A percentile compares a stretch with the other conserved stretches of the same genome.
Evolutionary conservation across 2,329 filamentous ascomycete genomes (phyloP).

Genomic region (Beauveria sp.): DNA sequence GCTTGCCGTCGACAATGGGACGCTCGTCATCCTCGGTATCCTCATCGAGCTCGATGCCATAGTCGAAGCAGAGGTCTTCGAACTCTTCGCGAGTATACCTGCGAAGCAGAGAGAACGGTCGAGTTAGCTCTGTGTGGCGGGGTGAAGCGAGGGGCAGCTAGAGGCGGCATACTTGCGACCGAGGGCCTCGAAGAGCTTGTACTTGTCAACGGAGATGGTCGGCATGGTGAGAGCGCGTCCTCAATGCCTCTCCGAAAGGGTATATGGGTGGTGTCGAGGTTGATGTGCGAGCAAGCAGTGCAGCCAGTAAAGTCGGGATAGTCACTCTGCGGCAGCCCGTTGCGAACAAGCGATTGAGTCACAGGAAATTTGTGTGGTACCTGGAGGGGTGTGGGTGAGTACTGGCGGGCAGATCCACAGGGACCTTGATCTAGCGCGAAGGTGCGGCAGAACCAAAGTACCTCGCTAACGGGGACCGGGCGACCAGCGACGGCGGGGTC

Average conservation of each 20-base stretch:
- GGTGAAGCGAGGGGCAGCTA: constrained; percentile 13
- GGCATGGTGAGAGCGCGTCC: constrained; percentile 56
- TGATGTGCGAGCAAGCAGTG: background rate
- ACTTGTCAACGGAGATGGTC: constrained; percentile 95
- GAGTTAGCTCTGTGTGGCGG: constrained; percentile 15
- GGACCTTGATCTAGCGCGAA: background rate
- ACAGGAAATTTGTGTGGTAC: constrained; percentile 31
- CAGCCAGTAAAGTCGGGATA: constrained; percentile 3
- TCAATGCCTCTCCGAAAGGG: constrained; percentile 17
- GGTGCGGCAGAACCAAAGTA: constrained; percentile 10
- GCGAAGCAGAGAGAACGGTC: constrained; percentile 1
- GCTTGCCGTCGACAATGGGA: constrained; percentile 66
- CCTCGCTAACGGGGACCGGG: constrained; percentile 10
- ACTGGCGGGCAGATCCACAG: constrained; percentile 6
- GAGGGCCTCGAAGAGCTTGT: constrained; percentile 86
- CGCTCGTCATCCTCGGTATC: constrained; percentile 74
- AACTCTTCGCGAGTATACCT: constrained; percentile 92
- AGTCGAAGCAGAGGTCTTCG: constrained; percentile 97
- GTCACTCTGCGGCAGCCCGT: background rate
- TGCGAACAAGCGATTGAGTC: constrained; percentile 24
- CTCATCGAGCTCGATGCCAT: constrained; percentile 95
- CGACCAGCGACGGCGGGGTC: constrained; percentile 1
- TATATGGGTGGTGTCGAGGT: background rate
- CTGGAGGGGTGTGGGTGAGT: constrained; percentile 2
- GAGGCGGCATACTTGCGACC: constrained; percentile 62